Conservation (phyloP, 2,329 filamentous ascomycete species). For the Aspergillus pseudotamarii region DNA sequence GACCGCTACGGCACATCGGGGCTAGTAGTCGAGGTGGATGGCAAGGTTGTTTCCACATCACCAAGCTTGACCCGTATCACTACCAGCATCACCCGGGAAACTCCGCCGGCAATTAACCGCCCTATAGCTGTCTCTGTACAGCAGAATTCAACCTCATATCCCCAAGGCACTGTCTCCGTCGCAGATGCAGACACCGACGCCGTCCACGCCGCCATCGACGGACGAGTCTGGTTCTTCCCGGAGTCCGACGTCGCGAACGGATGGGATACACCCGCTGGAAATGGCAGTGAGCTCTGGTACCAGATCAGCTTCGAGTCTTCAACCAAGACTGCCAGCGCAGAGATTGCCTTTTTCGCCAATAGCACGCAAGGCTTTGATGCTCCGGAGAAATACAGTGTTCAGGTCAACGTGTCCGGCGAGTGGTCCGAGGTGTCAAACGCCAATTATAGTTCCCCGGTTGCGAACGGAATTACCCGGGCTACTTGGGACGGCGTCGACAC, state of each 20-base stretch:
- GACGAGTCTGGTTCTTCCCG: conserved; percentile 23
- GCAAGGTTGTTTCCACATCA: conserved; percentile 14
- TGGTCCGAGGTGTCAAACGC: conserved; percentile 19
- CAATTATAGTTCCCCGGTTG: conserved; percentile 10
- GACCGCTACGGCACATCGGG: conserved; percentile 15
- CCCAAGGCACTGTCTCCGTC: conserved; percentile 20
- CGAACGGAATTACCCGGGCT: conserved; percentile 22
- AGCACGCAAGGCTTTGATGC: conserved; percentile 16
- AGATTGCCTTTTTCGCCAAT: conserved; percentile 24
- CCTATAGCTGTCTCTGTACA: conserved; percentile 22
- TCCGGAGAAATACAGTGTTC: conserved; percentile 16
- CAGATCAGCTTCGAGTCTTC: conserved; percentile 17
- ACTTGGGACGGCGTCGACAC: conserved; percentile 16
- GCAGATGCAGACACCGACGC: conserved; percentile 7
- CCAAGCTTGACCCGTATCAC: conserved; percentile 14
- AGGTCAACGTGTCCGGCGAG: conserved; percentile 10
- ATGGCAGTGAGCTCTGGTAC: conserved; percentile 24
- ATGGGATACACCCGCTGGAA: conserved; percentile 23
- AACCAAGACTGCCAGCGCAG: conserved; percentile 8
- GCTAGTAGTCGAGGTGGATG: conserved; percentile 19
- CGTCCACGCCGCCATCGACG: conserved; percentile 23
- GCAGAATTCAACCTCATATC: conserved; percentile 14
- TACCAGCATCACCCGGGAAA: conserved; percentile 3
- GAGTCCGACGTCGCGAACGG: conserved; percentile 21
- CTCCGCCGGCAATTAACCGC: conserved; percentile 12